Conservation (phyloP, 2,329 filamentous ascomycete genomes). For the Alternaria incomplexa region DNA sequence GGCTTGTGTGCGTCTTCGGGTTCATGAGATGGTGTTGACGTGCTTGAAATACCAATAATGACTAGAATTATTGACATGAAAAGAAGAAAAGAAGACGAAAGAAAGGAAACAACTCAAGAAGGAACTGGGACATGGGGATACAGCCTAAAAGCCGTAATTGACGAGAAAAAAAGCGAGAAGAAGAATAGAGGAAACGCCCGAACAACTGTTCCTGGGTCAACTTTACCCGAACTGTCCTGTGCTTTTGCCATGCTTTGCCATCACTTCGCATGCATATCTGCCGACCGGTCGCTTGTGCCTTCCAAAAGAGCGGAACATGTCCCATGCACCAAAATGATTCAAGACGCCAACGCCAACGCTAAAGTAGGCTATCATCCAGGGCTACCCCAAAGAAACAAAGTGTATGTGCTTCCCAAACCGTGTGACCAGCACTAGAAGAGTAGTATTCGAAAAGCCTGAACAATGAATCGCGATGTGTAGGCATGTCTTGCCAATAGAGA, state of each 20-base stretch:
- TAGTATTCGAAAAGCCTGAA: background rate
- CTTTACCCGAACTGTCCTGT: background rate
- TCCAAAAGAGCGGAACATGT: background rate
- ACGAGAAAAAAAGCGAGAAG: background rate
- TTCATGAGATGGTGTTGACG: background rate
- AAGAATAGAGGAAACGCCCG: background rate
- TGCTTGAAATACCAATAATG: background rate
- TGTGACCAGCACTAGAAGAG: constrained; percentile 22
- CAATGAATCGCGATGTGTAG: background rate
- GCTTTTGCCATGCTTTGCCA: background rate
- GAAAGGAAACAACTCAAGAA: background rate
- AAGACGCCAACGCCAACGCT: constrained; percentile 23
- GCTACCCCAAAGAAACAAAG: constrained; percentile 5
- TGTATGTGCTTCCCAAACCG: constrained; percentile 8
- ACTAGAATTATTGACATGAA: background rate
- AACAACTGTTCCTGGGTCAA: background rate
- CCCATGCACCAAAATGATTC: background rate
- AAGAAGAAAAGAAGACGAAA: background rate
- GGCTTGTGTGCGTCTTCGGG: background rate
- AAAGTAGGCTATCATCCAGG: constrained; percentile 13
- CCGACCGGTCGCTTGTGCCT: background rate
- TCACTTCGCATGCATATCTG: background rate
- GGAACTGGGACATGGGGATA: background rate
- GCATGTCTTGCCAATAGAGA: background rate
- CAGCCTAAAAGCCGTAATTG: background rate